phyloP scores from a whole-genome alignment of 2,329 filamentous ascomycete species.

The Helminthosporium solani region DNA sequence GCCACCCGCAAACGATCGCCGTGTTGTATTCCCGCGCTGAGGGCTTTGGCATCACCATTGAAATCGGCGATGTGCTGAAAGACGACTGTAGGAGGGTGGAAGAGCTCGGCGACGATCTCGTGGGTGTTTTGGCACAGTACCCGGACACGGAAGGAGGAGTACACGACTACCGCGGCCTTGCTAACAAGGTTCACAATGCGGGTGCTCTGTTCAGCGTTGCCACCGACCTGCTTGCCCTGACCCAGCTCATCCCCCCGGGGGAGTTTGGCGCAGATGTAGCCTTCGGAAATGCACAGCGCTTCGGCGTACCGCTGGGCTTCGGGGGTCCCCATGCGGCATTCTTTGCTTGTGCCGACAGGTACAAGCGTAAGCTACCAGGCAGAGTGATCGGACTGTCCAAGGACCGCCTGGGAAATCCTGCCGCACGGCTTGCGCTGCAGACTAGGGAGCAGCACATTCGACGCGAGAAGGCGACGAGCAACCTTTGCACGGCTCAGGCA shows the following conservation, averaged over 20 bases:
- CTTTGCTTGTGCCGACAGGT: conserved; percentile 86
- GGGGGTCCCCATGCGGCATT: conserved; percentile 97
- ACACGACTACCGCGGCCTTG: conserved; percentile 70
- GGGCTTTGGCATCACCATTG: conserved; percentile 84
- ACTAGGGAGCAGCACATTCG: conserved; percentile 96
- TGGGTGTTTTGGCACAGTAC: conserved; percentile 93
- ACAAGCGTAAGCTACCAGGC: conserved; percentile 93
- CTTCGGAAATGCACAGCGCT: conserved; percentile 87
- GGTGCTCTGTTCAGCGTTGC: conserved; percentile 82
- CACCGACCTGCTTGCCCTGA: conserved; percentile 85
- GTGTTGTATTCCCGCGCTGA: conserved; percentile 83
- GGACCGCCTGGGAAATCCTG: conserved; percentile 78
- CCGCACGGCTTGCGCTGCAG: conserved; percentile 81
- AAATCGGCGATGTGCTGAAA: conserved; percentile 69
- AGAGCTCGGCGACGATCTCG: conserved; percentile 74
- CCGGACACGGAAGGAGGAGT: conserved; percentile 85
- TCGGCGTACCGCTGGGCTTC: conserved; percentile 88
- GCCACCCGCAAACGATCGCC: conserved; percentile 82
- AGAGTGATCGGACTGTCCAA: conserved; percentile 89
- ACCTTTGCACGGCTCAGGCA: conserved; percentile 94
- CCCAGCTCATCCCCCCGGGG: conserved; percentile 81
- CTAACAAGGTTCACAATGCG: conserved; percentile 73
- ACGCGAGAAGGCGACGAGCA: conserved; percentile 94
- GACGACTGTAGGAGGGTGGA: conserved; percentile 66
- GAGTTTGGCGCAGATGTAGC: conserved; percentile 96